Evolutionary conservation across 2,329 filamentous ascomycete genomes (phyloP).

Genomic region (Zymoseptoria pseudotritici): DNA sequence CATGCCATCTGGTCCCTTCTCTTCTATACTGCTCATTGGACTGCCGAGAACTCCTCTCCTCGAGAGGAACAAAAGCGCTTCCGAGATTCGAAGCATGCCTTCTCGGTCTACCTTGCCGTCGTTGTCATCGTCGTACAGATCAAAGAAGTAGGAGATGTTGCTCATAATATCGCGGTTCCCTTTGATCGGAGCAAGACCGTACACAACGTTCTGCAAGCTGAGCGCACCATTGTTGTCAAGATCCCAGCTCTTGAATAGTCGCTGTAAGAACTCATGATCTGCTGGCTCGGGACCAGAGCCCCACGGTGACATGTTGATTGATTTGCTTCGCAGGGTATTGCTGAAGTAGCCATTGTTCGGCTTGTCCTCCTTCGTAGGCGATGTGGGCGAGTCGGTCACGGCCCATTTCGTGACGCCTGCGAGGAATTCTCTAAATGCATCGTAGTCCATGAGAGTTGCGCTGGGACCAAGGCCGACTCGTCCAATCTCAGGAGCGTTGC

Average conservation of each 20-base stretch:
- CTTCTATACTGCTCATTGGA: constrained; percentile 34
- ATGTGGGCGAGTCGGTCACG: constrained; percentile 71
- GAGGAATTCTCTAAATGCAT: constrained; percentile 89
- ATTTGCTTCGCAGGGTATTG: constrained; percentile 33
- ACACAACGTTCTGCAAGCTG: constrained; percentile 85
- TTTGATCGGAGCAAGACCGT: constrained; percentile 83
- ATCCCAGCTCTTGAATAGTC: constrained; percentile 86
- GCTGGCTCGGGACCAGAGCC: constrained; percentile 63
- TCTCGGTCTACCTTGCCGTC: constrained; percentile 91
- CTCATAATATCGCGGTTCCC: constrained; percentile 95
- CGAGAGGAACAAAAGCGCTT: constrained; percentile 86
- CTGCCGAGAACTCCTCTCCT: constrained; percentile 64
- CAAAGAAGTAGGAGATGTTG: constrained; percentile 95
- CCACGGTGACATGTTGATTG: constrained; percentile 45
- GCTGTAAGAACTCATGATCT: constrained; percentile 88
- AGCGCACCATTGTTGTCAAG: constrained; percentile 67
- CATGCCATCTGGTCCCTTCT: constrained; percentile 25
- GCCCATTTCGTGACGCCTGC: constrained; percentile 86
- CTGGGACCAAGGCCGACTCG: constrained; percentile 83
- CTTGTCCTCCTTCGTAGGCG: constrained; percentile 45
- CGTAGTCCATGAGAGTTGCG: constrained; percentile 92
- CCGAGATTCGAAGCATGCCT: constrained; percentile 88
- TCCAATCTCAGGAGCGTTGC: constrained; percentile 62
- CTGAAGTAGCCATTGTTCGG: constrained; percentile 53
- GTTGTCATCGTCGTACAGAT: constrained; percentile 87